Base-by-base conservation (phyloP, 441 rosid genomes). In the Gossypium schwendimanii region DNA sequence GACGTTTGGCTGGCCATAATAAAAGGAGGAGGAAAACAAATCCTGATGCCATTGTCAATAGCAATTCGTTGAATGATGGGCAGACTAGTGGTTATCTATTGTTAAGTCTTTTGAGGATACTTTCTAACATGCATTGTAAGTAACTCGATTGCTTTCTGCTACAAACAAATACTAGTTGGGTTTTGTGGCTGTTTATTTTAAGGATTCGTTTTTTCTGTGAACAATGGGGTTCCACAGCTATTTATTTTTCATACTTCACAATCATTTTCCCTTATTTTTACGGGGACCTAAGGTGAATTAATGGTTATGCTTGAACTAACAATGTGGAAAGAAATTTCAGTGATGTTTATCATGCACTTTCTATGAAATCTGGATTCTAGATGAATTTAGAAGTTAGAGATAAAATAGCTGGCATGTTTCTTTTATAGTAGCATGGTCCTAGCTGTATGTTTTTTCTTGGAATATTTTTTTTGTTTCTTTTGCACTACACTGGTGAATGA, bases 1-100 rank as follows among this genome's bases (percentile, higher is more conserved):
- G 99, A 79, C 94, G 99, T 71, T 81, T 95, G 84, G 99, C 99
- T 81, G 98, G 99, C 18, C 99, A 95, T 73, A 91, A 93, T 77
- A 92, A 88, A 79, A 83, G 99, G 73, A 88, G 99, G 78, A 91
- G 97, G 82, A 92, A 95, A 74, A 87, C 96, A 24, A 93, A 91
- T 84, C 96, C 93, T 0, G 95, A 90, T 33, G 39, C 83, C 63
- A 83, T 74, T 60, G 63, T 79, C 57, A 86, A 77, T 63, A 86
- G 83, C 77, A 89, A 63, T 79, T 75, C 94, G 69, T 54, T 69
- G 44, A 83, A 83, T 50, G 91, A 89, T 79, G 98, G 89, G 75
- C 96, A 87, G 82, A 80, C 93, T 6, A 91, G 89, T 80, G 83
- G 93, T 76, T 88, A 86, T 81, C 75, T 92, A 52, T 60, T 95